Evolutionary conservation across 768 basidiomycete species (phyloP).

Genomic region (Lactifluus subvellereus): DNA sequence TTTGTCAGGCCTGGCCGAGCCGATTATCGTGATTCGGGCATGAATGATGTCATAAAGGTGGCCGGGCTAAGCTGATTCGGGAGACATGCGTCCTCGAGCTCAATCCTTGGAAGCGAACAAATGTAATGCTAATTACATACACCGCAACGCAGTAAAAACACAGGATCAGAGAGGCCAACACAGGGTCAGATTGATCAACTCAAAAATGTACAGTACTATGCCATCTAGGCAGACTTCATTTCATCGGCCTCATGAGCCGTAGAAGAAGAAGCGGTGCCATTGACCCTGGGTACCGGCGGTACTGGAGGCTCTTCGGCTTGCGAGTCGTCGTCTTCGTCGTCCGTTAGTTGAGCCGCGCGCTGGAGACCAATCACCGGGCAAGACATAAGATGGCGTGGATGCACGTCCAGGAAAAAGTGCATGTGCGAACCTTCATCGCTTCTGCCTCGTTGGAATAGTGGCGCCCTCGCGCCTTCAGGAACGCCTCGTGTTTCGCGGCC

Average conservation of each 20-base stretch:
- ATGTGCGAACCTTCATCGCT: slow-evolving; percentile 72
- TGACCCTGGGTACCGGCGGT: background rate
- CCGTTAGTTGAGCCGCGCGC: slow-evolving; percentile 61
- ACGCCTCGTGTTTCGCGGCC: slow-evolving; percentile 75
- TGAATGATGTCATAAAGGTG: background rate
- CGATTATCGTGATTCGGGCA: background rate
- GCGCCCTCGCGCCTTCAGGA: slow-evolving; percentile 71
- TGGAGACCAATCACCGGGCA: slow-evolving; percentile 30
- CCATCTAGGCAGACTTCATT: background rate
- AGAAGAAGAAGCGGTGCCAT: slow-evolving; percentile 3
- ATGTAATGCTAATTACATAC: background rate
- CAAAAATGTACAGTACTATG: background rate
- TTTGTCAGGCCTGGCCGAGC: background rate
- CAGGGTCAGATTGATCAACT: background rate
- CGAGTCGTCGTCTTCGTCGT: slow-evolving; percentile 54
- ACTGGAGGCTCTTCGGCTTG: background rate
- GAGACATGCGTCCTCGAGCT: background rate
- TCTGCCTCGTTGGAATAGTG: slow-evolving; percentile 91
- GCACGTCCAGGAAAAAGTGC: background rate
- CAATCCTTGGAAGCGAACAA: background rate
- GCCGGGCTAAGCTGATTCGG: background rate
- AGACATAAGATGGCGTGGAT: slow-evolving; percentile 14
- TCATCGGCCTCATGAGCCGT: background rate
- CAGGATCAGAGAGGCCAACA: background rate
- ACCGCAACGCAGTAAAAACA: background rate